Conservation (phyloP, 108 stramenopile species). For the Skeletonema potamos region DNA sequence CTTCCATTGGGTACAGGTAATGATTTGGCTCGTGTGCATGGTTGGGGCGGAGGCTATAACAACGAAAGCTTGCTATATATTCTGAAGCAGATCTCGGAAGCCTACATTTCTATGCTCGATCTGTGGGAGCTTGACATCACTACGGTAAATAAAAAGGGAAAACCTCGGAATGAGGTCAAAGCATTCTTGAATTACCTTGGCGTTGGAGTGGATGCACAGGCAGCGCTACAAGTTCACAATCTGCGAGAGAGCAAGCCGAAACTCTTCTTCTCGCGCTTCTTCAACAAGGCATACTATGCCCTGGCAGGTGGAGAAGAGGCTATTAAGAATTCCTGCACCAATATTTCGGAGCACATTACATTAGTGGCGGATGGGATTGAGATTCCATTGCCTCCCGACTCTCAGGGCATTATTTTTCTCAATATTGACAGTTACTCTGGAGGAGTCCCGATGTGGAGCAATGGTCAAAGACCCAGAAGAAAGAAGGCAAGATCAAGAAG, state of each 20-base stretch:
- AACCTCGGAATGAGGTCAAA: slow-evolving; percentile 54
- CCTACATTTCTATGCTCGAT: slow-evolving; percentile 79
- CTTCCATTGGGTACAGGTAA: slow-evolving; percentile 92
- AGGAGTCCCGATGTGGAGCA: slow-evolving; percentile 85
- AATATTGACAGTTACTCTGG: slow-evolving; percentile 91
- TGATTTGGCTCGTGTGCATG: slow-evolving; percentile 66
- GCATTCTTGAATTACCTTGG: slow-evolving; percentile 89
- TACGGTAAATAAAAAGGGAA: slow-evolving; percentile 53
- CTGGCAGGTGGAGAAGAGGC: slow-evolving; percentile 88
- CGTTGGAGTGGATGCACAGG: slow-evolving; percentile 90
- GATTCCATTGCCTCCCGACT: slow-evolving; percentile 79
- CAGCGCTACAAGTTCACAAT: slow-evolving; percentile 83
- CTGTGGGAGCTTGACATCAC: slow-evolving; percentile 76
- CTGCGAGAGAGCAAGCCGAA: slow-evolving; percentile 75
- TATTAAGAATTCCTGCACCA: slow-evolving; percentile 67
- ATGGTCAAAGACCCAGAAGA: slow-evolving; percentile 43
- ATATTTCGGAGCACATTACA: slow-evolving; percentile 72
- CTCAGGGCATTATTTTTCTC: slow-evolving; percentile 88
- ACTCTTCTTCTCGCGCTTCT: slow-evolving; percentile 82
- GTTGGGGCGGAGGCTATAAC: slow-evolving; percentile 89
- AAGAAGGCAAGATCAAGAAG: slow-evolving; percentile 22
- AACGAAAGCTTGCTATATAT: slow-evolving; percentile 78
- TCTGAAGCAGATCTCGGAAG: slow-evolving; percentile 74
- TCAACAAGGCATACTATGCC: slow-evolving; percentile 92
- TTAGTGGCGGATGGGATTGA: slow-evolving; percentile 87